Base-by-base conservation (phyloP, 495 filamentous ascomycete species). In the Lasiosphaeria hispida region DNA sequence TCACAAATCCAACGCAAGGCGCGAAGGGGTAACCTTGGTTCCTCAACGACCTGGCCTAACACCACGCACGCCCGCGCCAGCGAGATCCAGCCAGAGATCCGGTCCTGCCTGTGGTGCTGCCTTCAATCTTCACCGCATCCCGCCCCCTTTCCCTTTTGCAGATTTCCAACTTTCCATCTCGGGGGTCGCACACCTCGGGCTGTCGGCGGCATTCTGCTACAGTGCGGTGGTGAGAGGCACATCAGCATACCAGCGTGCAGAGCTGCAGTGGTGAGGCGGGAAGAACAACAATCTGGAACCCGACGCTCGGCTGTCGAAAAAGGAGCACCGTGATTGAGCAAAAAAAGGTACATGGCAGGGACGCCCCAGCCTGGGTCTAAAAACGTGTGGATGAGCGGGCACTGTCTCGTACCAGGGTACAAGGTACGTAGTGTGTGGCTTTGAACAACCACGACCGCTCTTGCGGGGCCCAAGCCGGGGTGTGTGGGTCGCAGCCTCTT, bases 321-420 rank as follows among this genome's bases (percentile, higher is more conserved):
- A 40, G 40, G 39, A 51, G 23, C 23, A 37, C 48, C n/a, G 33
- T 52, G 47, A 44, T 60, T 60, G 57, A 53, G 57, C 49, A 49
- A 55, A 60, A 60, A 59, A 59, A 54, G 57, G 54, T 48, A 52
- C 59, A 47, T 55, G 53, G 41, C 41, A 48, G 42, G 41, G 41
- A 53, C 37, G 36, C 47, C 37, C 58, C 48, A 23, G 42, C 57
- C 49, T 33, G 49, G 49, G 45, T 48, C 58, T 60, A 60, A 60
- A 60, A 60, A 42, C 58, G 44, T 60, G 51, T 60, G 58, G 57
- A 36, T 38, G 17, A 33, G 23, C 37, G 40, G 33, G 8, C n/a
- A 8, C 19, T 33, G 53, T 38, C 34, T 23, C 30, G 40, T 55
- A 38, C 58, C 58, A 37, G 58, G 58, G 58, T 60, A 60, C 58